Evolutionary conservation across 2,329 filamentous ascomycete genomes (phyloP).

Genomic region (Dendrostoma leiphaemia): DNA sequence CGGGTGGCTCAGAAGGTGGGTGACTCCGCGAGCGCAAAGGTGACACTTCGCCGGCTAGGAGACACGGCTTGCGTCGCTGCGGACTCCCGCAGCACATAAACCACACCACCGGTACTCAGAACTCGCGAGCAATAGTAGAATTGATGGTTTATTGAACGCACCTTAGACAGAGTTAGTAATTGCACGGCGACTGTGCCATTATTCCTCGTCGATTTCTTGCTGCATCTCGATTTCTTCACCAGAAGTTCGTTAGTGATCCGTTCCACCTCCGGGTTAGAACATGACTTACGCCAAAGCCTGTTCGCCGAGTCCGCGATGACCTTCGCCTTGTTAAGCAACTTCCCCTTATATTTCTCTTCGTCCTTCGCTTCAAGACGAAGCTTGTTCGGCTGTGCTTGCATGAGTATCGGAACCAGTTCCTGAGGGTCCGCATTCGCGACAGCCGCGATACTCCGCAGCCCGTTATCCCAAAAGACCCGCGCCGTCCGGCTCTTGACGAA

Average conservation of each 20-base stretch:
- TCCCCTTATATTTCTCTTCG: slow-evolving; percentile 60
- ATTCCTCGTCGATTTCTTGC: slow-evolving; percentile 47
- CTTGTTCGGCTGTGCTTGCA: slow-evolving; percentile 71
- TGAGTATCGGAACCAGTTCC: slow-evolving; percentile 68
- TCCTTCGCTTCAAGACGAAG: slow-evolving; percentile 53
- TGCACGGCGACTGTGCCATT: slow-evolving; percentile 5
- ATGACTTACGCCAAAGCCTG: slow-evolving; percentile 64
- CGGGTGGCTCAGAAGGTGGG: background rate
- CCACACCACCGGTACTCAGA: background rate
- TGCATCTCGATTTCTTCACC: slow-evolving; percentile 48
- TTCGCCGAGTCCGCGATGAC: slow-evolving; percentile 68
- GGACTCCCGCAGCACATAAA: background rate
- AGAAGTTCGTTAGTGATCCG: slow-evolving; percentile 18
- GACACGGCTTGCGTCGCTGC: background rate
- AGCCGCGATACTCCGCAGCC: slow-evolving; percentile 65
- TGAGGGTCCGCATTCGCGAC: slow-evolving; percentile 67
- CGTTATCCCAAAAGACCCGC: slow-evolving; percentile 72
- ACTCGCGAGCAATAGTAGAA: background rate
- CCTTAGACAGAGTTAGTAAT: too few relatives aligned
- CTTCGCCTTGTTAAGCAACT: slow-evolving; percentile 64
- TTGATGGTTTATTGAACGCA: background rate
- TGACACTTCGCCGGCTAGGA: background rate
- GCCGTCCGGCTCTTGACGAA: slow-evolving; percentile 78
- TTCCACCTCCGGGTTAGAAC: background rate
- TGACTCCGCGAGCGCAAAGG: background rate